Percentiles rank a stretch among this genome's conserved stretches.
These are phyloP conservation scores for Telopea speciosissima DNA, from an alignment of 177 flowering plant species.

Conservation along the genomic window DNA sequence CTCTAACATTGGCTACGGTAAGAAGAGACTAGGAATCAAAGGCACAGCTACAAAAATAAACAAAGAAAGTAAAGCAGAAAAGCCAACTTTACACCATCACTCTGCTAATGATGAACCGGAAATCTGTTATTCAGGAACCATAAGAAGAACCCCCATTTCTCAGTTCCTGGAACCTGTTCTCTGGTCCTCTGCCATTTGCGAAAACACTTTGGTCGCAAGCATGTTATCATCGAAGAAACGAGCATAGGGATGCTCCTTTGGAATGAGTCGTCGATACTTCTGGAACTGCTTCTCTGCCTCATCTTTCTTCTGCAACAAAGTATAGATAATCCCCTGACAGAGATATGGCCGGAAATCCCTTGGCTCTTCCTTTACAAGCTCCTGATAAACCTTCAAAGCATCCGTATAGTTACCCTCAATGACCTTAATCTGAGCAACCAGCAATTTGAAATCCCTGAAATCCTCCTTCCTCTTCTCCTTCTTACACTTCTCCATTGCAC, in stretches of 20 bases:
- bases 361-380: constrained; percentile 81
- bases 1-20: background rate
- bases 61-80: background rate
- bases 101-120: background rate
- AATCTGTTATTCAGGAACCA: too few relatives aligned
- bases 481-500: constrained; percentile 53
- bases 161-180: constrained; percentile 31
- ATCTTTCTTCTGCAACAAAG: constrained; percentile 56
- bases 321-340: constrained; percentile 82
- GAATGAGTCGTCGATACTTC: constrained; percentile 71
- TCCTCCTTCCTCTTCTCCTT: constrained; percentile 50
- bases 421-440: constrained; percentile 68
- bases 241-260: constrained; percentile 75
- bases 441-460: constrained; percentile 69
- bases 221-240: constrained; percentile 65
- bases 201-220: constrained; percentile 55
- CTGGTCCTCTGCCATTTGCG: constrained; percentile 48
- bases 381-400: constrained; percentile 74
- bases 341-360: constrained; percentile 89
- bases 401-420: constrained; percentile 56
- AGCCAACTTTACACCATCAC: background rate
- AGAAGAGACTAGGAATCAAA: background rate
- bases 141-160: constrained; percentile 9
- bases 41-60: background rate
- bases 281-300: constrained; percentile 79